phyloP scores from a whole-genome alignment of 2,329 filamentous ascomycete species.

The Cladophialophora psammophila region DNA sequence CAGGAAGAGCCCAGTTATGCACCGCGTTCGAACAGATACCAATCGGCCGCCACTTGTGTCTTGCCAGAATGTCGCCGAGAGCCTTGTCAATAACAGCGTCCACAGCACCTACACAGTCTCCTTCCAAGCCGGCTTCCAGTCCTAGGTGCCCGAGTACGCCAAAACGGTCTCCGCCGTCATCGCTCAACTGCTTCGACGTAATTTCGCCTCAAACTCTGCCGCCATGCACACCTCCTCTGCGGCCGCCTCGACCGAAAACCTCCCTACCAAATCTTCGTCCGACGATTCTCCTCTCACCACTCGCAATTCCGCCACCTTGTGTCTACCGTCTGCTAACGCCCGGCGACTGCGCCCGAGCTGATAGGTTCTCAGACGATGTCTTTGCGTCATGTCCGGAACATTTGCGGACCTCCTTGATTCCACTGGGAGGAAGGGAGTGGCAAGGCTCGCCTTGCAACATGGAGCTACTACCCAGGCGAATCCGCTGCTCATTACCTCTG shows the following conservation, averaged over 20 bases:
- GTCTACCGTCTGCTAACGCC: constrained; percentile 2
- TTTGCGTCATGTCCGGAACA: constrained; percentile 17
- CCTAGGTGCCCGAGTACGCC: background rate
- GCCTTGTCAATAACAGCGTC: background rate
- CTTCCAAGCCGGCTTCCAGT: background rate
- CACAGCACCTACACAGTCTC: background rate
- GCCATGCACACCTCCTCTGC: constrained; percentile 27
- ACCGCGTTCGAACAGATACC: background rate
- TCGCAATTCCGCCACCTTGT: constrained; percentile 22
- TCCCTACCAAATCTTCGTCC: constrained; percentile 38
- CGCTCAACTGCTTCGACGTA: background rate
- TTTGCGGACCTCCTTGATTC: background rate
- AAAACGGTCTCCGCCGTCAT: background rate
- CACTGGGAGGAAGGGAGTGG: background rate
- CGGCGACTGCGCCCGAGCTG: background rate
- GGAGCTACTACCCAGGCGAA: background rate
- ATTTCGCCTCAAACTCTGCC: background rate
- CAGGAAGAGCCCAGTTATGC: background rate
- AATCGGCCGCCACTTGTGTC: background rate
- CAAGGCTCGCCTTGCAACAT: background rate
- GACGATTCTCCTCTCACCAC: constrained; percentile 34
- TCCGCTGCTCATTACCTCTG: background rate
- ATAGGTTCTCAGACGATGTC: constrained; percentile 16
- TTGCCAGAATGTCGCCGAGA: background rate
- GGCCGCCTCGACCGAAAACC: constrained; percentile 38